phyloP scores from a whole-genome alignment of 2,329 filamentous ascomycete genomes.

The Atkinsonella texensis region DNA sequence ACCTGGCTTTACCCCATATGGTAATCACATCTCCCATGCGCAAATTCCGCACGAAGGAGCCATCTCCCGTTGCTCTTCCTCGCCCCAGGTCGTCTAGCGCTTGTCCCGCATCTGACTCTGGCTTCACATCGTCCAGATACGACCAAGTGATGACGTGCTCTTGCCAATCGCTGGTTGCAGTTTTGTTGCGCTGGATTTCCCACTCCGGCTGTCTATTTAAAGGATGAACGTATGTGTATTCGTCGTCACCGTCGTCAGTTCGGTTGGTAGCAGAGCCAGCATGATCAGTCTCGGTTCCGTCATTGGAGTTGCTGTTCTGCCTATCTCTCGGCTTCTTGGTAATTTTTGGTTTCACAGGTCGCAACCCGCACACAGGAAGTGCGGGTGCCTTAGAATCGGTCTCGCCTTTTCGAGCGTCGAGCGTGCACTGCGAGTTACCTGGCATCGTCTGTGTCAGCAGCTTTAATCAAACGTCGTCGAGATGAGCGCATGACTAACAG shows the following conservation, averaged over 20 bases:
- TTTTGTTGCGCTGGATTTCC: slow-evolving; percentile 36
- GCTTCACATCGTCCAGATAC: slow-evolving; percentile 34
- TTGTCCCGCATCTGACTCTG: slow-evolving; percentile 27
- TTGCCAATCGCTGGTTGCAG: slow-evolving; percentile 20
- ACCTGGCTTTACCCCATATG: slow-evolving; percentile 48
- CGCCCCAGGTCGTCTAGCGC: slow-evolving; percentile 32
- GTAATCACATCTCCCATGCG: slow-evolving; percentile 50
- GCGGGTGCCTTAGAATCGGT: slow-evolving; percentile 9
- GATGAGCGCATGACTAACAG: slow-evolving; percentile 13
- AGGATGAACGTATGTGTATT: slow-evolving; percentile 24
- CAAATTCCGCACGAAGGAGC: slow-evolving; percentile 42
- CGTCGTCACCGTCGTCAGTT: slow-evolving; percentile 6
- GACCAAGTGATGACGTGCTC: slow-evolving; percentile 42
- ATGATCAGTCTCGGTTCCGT: neutral
- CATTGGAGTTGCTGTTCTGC: neutral
- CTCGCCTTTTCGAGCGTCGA: slow-evolving; percentile 17
- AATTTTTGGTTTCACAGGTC: slow-evolving; percentile 23
- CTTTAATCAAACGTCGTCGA: too few relatives aligned
- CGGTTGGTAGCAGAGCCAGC: neutral
- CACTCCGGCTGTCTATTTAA: slow-evolving; percentile 23
- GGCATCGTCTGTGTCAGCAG: slow-evolving; percentile 2
- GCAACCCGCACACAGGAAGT: slow-evolving; percentile 23
- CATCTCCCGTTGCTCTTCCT: slow-evolving; percentile 37
- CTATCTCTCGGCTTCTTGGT: slow-evolving; percentile 1
- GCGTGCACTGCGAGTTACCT: slow-evolving; percentile 20